phyloP scores from a whole-genome alignment of 129 eudicot species.

The Cynara cardunculus region DNA sequence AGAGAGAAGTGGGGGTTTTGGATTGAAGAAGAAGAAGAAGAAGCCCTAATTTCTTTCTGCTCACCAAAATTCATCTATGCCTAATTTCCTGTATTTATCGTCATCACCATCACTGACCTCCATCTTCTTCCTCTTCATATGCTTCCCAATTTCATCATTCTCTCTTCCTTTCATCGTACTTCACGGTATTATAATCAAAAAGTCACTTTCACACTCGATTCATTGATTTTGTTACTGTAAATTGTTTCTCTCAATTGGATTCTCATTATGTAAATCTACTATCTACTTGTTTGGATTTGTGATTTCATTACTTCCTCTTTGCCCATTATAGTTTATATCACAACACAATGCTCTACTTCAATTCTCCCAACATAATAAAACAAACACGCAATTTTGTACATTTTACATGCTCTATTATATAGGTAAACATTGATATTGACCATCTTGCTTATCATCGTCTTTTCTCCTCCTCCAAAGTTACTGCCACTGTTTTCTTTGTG shows the following conservation, averaged over 20 bases:
- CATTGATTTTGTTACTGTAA: background rate
- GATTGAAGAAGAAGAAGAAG: background rate
- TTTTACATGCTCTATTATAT: background rate
- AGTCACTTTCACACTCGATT: background rate
- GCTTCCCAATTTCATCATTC: constrained; percentile 34
- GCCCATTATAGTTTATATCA: background rate
- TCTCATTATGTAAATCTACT: background rate
- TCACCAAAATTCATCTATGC: constrained; percentile 19
- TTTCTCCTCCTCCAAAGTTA: too few species aligned
- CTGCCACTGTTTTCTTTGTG: background rate
- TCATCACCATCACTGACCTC: constrained; percentile 11
- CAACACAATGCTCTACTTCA: background rate
- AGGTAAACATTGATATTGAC: background rate
- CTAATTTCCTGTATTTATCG: constrained; percentile 3
- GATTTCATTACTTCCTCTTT: background rate
- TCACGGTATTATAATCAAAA: constrained; percentile 49
- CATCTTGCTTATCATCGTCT: background rate
- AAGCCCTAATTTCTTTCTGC: constrained; percentile 8
- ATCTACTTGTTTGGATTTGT: background rate
- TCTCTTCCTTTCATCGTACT: constrained; percentile 87
- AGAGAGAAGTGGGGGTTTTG: background rate
- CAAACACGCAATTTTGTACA: background rate
- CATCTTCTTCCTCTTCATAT: constrained; percentile 25
- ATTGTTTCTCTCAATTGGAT: background rate
- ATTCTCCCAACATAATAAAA: background rate